A percentile compares a stretch with the other conserved stretches of the same genome.
phyloP scores from a whole-genome alignment of 169 alveolate species.

The Eimeria necatrix region DNA sequence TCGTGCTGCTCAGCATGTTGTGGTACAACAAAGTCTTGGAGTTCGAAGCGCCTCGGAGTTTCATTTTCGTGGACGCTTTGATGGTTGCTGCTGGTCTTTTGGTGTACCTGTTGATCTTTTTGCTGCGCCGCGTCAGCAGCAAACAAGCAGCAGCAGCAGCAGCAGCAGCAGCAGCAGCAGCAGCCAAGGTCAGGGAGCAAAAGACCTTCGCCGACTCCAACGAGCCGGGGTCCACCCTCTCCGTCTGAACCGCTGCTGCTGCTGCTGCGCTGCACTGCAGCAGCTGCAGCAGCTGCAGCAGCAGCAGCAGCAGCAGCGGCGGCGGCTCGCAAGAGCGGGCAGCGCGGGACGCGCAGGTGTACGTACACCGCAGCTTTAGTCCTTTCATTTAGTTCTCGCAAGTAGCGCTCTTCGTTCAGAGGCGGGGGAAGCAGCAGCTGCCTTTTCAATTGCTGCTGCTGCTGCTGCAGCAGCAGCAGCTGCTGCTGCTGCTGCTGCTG shows the following conservation, averaged over 20 bases:
- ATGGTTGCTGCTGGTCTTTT: slow-evolving; percentile 72
- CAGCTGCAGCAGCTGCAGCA: neutral
- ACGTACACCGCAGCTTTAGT: too few species aligned
- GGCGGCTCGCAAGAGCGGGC: neutral
- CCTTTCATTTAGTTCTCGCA: too few species aligned
- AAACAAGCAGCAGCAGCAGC: neutral
- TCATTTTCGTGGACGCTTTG: slow-evolving; percentile 54
- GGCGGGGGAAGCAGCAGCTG: neutral
- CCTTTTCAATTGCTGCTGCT: neutral
- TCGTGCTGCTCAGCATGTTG: slow-evolving; percentile 65
- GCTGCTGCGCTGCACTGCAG: neutral
- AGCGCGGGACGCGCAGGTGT: too few species aligned
- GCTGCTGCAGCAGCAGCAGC: neutral
- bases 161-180: neutral
- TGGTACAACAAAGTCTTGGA: slow-evolving; percentile 77
- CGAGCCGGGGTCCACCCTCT: slow-evolving; percentile 42
- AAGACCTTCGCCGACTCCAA: slow-evolving; percentile 1
- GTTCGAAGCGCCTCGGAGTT: slow-evolving; percentile 22
- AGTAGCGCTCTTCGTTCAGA: too few species aligned
- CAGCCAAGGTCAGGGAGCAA: neutral
- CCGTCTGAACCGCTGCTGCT: slow-evolving; percentile 14
- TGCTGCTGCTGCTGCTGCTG: neutral
- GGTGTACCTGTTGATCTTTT: slow-evolving; percentile 19
- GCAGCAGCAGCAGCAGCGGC: neutral
- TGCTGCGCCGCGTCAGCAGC: neutral